Evolutionary conservation across 495 filamentous ascomycete species (phyloP), one percentile per base, ranked within the genome.

Genomic region (Neurospora sp.): DNA sequence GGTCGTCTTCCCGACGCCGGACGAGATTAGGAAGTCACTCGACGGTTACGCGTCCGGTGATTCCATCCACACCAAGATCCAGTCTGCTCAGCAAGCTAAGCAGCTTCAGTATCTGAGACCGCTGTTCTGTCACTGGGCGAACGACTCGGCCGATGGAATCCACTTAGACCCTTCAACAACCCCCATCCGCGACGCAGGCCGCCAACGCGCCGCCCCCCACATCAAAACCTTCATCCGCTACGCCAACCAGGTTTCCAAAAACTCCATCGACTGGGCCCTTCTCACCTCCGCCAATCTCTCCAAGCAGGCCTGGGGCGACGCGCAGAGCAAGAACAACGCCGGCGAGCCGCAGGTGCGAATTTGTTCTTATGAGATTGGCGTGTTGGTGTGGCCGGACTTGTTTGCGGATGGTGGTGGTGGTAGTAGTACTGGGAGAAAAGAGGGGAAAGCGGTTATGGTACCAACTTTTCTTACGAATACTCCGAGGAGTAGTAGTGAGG

Each of bases 241-340:
- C 77, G 78, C 84, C 11, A 82, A 89, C 71, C 77, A 74, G 27
- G 2, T 27, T 27, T 27, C 27, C 2, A 69, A 41, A 14, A 91
- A 94, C 77, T 96, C 94, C 93, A 92, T 97, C 44, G 92, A 95
- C 76, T 97, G 94, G 94, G 93, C 93, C 23, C 86, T 97, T 76
- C 78, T 96, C 8, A 94, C 93, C 1, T 93, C 92, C 10, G 93
- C 94, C 16, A 97, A 97, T 76, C 81, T 97, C 5, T 95, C 92
- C 0, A 96, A 89, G 72, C 94, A 97, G 78, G 94, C 94, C 0
- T 97, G 94, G 94, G 94, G 94, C n/a, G 87, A 89, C 18, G 83
- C 83, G 18, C 69, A 80, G 8, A 66, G 27, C 14, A 66, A 66
- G 27, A 66, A 66, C 7, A 88, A 87, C 71, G 75, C 81, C 8